Base-by-base conservation (phyloP, 2,329 filamentous ascomycete species). In the Arthrobotrys entomopaga region DNA sequence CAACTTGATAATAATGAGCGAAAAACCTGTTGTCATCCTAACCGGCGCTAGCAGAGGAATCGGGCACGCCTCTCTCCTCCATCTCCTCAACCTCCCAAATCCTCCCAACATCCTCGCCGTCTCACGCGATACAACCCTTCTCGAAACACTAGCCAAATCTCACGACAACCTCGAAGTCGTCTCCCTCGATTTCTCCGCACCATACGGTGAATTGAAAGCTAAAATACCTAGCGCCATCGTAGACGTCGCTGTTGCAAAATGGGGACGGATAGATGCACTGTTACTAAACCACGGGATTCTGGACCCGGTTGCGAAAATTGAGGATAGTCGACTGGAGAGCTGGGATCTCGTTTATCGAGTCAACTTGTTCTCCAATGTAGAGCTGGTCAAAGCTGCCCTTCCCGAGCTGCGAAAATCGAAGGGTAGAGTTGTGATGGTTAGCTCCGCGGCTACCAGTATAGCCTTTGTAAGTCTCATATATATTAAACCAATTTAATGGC, bases 261-360 rank as follows among this genome's bases (percentile, higher is more conserved):
- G 92, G 80, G 90, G 89, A 11, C 85, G 84, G 52, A 82, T 99
- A 4, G 93, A 99, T 80, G 90, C 89, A 0, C 81, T 99, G 42
- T 87, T 99, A 10, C 83, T 98, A 75, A 98, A 98, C 81, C 95
- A 99, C 80, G 93, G 92, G 22, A 85, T 89, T 0, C 82, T 99
- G 49, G 86, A 88, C 15, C 91, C 92, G 0, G 88, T 96, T 43
- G 88, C 87, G 60, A 87, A 87, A 69, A 83, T 98, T 38, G 88
- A 83, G 2, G 87, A 94, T 63, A 85, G 86, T 11, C 86, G 87
- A 13, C 79, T 88, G 0, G 88, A 91, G 34, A 89, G 91, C 70
- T 97, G 93, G 91, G 89, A 88, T 79, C 82, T 83, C 1, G 84
- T 86, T 8, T 97, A 92, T 81, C 89, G 96, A 78, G 84, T 92